These are phyloP conservation scores for Alternaria sp. DNA, from an alignment of 2,329 filamentous ascomycete genomes.

Conservation along the genomic window DNA sequence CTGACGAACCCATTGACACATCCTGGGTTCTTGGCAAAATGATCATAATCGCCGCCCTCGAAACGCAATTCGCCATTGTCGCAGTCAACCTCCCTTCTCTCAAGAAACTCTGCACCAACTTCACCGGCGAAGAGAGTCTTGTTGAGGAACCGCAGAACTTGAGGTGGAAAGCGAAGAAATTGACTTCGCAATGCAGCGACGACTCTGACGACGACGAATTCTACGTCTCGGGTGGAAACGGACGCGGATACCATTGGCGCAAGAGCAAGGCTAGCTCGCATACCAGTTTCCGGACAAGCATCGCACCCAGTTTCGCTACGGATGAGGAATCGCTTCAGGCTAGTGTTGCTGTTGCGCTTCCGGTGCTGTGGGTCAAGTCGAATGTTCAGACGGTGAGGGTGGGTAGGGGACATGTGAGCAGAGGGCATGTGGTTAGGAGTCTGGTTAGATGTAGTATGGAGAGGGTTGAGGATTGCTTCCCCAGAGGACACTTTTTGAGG, in stretches of 20 bases:
- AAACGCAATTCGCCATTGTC: slow-evolving; percentile 42
- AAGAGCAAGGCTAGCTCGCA: not conserved
- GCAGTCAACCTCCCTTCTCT: slow-evolving; percentile 42
- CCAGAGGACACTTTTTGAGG: slow-evolving; percentile 4
- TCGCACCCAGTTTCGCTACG: not conserved
- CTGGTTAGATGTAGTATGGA: slow-evolving; percentile 6
- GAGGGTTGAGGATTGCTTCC: slow-evolving; percentile 7
- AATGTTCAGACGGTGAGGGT: slow-evolving; percentile 6
- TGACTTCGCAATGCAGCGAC: not conserved
- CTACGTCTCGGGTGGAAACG: not conserved
- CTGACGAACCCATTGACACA: slow-evolving; percentile 26
- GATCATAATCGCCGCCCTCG: slow-evolving; percentile 39
- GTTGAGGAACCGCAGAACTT: not conserved
- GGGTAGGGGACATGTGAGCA: slow-evolving; percentile 4
- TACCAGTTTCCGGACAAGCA: not conserved
- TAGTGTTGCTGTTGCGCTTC: slow-evolving; percentile 7
- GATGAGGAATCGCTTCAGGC: slow-evolving; percentile 4
- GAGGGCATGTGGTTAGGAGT: slow-evolving; percentile 6
- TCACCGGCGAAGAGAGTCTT: not conserved
- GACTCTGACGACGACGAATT: not conserved
- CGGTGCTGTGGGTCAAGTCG: slow-evolving; percentile 2
- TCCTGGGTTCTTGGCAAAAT: slow-evolving; percentile 42
- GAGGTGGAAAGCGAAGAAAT: not conserved
- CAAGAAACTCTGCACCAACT: slow-evolving; percentile 38
- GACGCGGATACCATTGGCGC: not conserved